Evolutionary conservation across 139 green algal genomes (phyloP).

Genomic region (Micractinium sp.): DNA sequence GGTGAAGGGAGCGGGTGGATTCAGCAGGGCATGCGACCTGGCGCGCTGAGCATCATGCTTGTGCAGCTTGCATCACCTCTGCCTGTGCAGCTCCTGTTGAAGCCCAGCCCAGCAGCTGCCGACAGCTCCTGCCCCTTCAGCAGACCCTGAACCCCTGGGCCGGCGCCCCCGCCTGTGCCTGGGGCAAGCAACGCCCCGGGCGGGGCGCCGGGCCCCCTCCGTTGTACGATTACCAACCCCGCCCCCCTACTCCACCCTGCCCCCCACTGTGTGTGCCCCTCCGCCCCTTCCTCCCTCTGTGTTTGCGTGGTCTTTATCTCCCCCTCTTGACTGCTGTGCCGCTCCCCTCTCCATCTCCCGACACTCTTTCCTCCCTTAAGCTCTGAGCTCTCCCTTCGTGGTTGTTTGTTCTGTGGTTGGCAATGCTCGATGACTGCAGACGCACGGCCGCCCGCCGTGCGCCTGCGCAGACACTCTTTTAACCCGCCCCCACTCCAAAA

Average conservation of each 20-base stretch:
- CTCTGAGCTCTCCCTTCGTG: no score
- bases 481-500: no score
- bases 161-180: background rate
- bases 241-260: background rate
- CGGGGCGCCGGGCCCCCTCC: background rate
- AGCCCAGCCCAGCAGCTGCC: background rate
- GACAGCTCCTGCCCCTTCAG: background rate
- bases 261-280: background rate
- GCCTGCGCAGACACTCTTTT: no score
- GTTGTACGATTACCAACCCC: background rate
- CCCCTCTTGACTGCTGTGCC: no score
- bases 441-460: no score
- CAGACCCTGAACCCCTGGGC: background rate
- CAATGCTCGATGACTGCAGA: no score
- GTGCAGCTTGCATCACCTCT: background rate
- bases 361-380: no score
- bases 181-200: slow-evolving; percentile 1
- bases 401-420: no score
- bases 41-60: background rate
- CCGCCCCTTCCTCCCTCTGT: no score
- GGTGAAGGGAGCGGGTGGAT: background rate
- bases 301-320: no score
- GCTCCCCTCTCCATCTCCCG: no score
- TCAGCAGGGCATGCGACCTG: background rate
- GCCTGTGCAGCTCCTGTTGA: background rate